These are phyloP conservation scores for Starmerella floris DNA, from an alignment of 805 yeast species.

Conservation along the genomic window DNA sequence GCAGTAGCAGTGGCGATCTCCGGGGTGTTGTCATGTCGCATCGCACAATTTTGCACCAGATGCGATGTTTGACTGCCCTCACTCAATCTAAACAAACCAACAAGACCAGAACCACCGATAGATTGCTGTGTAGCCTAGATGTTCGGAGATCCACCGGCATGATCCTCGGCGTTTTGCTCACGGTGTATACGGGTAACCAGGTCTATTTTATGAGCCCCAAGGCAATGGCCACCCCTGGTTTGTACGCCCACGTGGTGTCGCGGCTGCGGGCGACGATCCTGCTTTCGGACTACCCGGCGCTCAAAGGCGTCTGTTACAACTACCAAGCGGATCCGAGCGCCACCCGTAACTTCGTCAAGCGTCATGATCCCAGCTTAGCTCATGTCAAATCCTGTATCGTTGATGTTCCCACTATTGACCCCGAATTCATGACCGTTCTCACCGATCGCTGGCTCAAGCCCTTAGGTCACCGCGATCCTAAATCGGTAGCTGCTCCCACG, in stretches of 20 bases:
- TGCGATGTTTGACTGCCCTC: constrained; percentile 59
- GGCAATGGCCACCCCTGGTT: constrained; percentile 66
- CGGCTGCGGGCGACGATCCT: constrained; percentile 57
- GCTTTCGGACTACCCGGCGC: constrained; percentile 72
- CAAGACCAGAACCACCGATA: constrained; percentile 26
- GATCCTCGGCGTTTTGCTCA: constrained; percentile 63
- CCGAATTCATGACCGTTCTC: constrained; percentile 80
- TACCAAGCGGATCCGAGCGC: constrained; percentile 80
- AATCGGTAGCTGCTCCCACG: constrained; percentile 74
- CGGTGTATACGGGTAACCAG: constrained; percentile 74
- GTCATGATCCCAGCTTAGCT: constrained; percentile 61
- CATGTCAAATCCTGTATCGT: constrained; percentile 81
- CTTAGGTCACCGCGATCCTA: constrained; percentile 65
- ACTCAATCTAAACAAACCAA: constrained; percentile 32
- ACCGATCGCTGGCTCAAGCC: constrained; percentile 86
- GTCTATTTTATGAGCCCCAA: constrained; percentile 66
- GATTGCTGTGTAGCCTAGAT: constrained; percentile 51
- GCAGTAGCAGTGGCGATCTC: constrained; percentile 80
- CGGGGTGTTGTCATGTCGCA: constrained; percentile 91
- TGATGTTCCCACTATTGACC: constrained; percentile 77
- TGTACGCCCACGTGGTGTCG: constrained; percentile 70
- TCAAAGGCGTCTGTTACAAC: constrained; percentile 83
- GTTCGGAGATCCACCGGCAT: constrained; percentile 74
- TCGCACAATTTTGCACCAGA: constrained; percentile 74
- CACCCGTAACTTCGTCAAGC: constrained; percentile 66